Base-by-base conservation (phyloP, 345 rosid genomes). In the Lagerstroemia speciosa region DNA sequence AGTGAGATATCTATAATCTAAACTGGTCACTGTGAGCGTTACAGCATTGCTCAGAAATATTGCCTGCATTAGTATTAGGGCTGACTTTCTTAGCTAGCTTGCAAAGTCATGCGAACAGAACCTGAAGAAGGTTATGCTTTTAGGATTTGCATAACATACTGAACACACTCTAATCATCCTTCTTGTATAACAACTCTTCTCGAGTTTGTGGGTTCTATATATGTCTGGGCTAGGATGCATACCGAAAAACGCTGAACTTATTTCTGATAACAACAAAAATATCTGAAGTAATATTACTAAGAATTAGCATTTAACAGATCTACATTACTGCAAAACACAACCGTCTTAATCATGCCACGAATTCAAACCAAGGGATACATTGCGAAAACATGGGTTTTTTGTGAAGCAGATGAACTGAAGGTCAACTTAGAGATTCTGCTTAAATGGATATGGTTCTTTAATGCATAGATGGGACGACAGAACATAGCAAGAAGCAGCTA, bases 401-500 rank as follows among this genome's bases (percentile, higher is more conserved):
- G 63, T 27, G 63, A 14, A 58, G 19, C 14, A 5, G 24, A n/a
- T 20, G 14, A 53, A 53, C 29, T 58, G 63, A 58, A 27, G 19
- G 63, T 58, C 63, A 58, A 30, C 17, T 12, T 24, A 26, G 12
- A 57, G 33, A 6, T 29, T 26, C 27, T 1, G 19, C 62, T 22
- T 8, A 27, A 5, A 53, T 24, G 60, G 24, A 48, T 48, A 3
- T 53, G 29, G n/a, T n/a, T n/a, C n/a, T n/a, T 17, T 52, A 52
- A 52, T 52, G 57, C 57, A 52, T 52, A 20, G 26, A 22, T n/a
- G 6, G 57, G 22, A 5, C 27, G 50, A 45, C 19, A 45, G 50
- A 53, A 53, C 5, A 68, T 65, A 52, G 55, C 46, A 36, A 36
- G 67, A 22, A 45, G 50, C 31, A 65, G 15, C 43, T n/a, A 38